Evolutionary conservation across 2,329 filamentous ascomycete species (phyloP).

Genomic region (Trichoderma semiorbis): DNA sequence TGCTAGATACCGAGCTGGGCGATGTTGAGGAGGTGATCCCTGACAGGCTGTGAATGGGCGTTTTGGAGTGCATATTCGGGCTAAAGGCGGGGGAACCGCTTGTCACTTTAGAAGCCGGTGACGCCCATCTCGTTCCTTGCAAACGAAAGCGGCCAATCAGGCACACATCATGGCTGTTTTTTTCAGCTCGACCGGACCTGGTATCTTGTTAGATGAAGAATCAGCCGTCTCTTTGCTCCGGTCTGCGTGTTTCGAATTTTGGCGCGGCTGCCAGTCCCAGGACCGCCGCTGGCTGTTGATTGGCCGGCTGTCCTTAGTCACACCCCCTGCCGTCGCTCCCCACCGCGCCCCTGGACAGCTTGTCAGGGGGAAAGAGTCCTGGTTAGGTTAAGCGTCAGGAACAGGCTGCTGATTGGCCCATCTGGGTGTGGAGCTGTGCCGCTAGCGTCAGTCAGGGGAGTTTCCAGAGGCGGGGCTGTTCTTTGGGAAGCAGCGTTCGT

Average conservation of each 20-base stretch:
- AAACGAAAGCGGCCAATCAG: background rate
- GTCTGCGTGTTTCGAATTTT: slow-evolving; percentile 7
- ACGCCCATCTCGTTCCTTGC: background rate
- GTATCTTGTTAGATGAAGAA: slow-evolving; percentile 4
- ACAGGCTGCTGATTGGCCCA: slow-evolving; percentile 40
- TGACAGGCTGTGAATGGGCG: background rate
- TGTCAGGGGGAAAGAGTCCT: background rate
- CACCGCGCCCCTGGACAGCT: background rate
- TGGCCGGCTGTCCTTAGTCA: background rate
- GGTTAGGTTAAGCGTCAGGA: slow-evolving; percentile 37
- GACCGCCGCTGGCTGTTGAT: background rate
- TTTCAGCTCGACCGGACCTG: background rate
- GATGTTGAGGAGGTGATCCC: background rate
- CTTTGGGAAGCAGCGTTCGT: background rate
- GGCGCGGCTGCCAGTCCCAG: slow-evolving; percentile 3
- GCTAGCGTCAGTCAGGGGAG: background rate
- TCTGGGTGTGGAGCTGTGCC: slow-evolving; percentile 25
- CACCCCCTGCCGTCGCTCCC: slow-evolving; percentile 11
- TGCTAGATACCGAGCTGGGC: background rate
- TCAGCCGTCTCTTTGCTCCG: background rate
- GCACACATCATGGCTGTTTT: background rate
- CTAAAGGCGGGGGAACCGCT: background rate
- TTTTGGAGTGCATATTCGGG: background rate
- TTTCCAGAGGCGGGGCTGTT: background rate
- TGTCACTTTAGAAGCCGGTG: background rate